phyloP scores from a whole-genome alignment of 768 basidiomycete species.

The Lentinula edodes region DNA sequence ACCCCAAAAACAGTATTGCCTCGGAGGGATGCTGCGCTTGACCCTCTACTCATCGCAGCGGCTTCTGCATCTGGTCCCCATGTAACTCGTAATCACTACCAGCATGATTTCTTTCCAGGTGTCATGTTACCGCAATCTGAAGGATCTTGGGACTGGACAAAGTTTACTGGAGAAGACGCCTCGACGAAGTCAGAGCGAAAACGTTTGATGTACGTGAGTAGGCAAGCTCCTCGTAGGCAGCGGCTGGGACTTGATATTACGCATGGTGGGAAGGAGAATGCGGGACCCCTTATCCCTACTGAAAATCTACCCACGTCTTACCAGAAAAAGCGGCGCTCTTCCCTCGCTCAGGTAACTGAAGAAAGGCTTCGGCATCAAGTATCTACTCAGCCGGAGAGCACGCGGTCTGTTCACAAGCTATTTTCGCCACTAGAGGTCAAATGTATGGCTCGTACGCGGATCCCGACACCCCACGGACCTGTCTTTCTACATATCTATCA shows the following conservation, averaged over 20 bases:
- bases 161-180: conserved; percentile 41
- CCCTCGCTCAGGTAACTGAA: conserved; percentile 22
- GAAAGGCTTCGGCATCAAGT: conserved; percentile 20
- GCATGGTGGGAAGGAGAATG: conserved; percentile 49
- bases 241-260: conserved; percentile 28
- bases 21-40: conserved; percentile 67
- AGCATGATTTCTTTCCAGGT: conserved; percentile 72
- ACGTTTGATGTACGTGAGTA: conserved; percentile 59
- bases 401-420: conserved; percentile 13
- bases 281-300: conserved; percentile 29
- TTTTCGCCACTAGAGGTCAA: conserved; percentile 57
- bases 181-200: conserved; percentile 33
- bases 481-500: conserved; percentile 94
- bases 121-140: conserved; percentile 47
- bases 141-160: conserved; percentile 54
- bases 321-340: conserved; percentile 35
- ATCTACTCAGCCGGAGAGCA: conserved; percentile 13
- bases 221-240: conserved; percentile 67
- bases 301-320: conserved; percentile 31
- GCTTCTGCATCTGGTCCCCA: conserved; percentile 71
- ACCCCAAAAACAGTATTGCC: conserved; percentile 37
- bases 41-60: conserved; percentile 75
- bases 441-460: conserved; percentile 96
- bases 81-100: conserved; percentile 80
- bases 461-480: conserved; percentile 93